Evolutionary conservation across 306 rosid species (phyloP).

Genomic region (Cucurbita ficifolia): DNA sequence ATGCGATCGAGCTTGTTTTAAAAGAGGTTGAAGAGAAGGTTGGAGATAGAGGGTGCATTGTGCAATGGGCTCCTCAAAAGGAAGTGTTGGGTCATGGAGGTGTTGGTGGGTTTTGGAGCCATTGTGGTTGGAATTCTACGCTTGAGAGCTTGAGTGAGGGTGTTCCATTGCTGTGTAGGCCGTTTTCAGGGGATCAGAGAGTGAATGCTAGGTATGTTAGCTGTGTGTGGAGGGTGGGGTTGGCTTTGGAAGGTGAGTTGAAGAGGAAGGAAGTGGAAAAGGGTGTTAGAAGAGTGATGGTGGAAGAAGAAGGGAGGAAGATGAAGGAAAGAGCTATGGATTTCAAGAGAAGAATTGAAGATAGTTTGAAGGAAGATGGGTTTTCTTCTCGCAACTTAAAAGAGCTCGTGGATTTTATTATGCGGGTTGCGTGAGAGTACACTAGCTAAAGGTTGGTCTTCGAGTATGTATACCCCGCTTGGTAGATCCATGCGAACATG

Average conservation of each 20-base stretch:
- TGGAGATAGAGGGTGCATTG: slow-evolving; percentile 22
- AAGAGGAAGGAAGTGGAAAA: slow-evolving; percentile 18
- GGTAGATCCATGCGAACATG: too few relatives aligned
- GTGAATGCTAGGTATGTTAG: slow-evolving; percentile 15
- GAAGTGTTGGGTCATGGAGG: slow-evolving; percentile 35
- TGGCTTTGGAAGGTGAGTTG: not conserved
- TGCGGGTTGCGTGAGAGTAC: too few relatives aligned
- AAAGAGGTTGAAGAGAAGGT: not conserved
- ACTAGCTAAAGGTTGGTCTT: too few relatives aligned
- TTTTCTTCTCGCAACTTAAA: slow-evolving; percentile 7
- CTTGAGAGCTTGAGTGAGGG: slow-evolving; percentile 18
- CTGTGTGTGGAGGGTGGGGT: slow-evolving; percentile 22
- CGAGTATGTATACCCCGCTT: too few relatives aligned
- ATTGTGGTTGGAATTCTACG: slow-evolving; percentile 28
- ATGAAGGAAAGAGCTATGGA: slow-evolving; percentile 11
- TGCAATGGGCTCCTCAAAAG: slow-evolving; percentile 43
- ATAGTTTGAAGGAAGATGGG: slow-evolving; percentile 14
- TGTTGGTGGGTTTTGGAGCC: slow-evolving; percentile 36
- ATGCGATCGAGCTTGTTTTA: not conserved
- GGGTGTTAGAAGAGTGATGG: slow-evolving; percentile 2
- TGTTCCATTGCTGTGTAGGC: slow-evolving; percentile 21
- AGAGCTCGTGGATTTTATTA: slow-evolving; percentile 5
- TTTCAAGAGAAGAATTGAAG: slow-evolving; percentile 7
- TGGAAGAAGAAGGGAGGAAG: slow-evolving; percentile 12
- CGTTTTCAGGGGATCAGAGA: slow-evolving; percentile 15